Conservation (phyloP, 2,329 filamentous ascomycete species). For the Ceratocystis eucalypticola region DNA sequence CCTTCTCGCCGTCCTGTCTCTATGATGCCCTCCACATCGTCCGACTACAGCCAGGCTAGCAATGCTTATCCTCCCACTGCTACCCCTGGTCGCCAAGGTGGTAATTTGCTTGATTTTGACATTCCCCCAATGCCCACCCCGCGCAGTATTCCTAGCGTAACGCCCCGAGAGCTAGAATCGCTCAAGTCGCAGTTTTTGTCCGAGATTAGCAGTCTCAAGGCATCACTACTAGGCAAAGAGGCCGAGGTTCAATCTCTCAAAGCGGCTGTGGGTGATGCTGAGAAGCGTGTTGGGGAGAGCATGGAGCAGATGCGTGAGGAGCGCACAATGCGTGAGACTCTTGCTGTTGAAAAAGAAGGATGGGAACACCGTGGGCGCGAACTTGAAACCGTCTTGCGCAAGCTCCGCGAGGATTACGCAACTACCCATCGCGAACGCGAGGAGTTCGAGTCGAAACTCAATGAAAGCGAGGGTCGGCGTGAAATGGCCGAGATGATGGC, state of each 20-base stretch:
- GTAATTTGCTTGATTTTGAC: slow-evolving; percentile 62
- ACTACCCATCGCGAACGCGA: slow-evolving; percentile 69
- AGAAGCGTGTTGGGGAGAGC: slow-evolving; percentile 78
- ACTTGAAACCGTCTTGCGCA: slow-evolving; percentile 67
- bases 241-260: slow-evolving; percentile 82
- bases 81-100: slow-evolving; percentile 42
- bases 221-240: slow-evolving; percentile 81
- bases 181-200: slow-evolving; percentile 84
- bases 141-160: slow-evolving; percentile 78
- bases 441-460: slow-evolving; percentile 58
- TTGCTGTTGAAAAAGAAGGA: slow-evolving; percentile 60
- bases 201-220: slow-evolving; percentile 87
- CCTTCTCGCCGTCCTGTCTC: slow-evolving; percentile 26
- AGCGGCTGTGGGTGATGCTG: slow-evolving; percentile 74
- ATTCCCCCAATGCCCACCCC: slow-evolving; percentile 89
- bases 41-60: not conserved
- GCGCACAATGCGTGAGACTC: slow-evolving; percentile 52
- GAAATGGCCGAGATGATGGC: slow-evolving; percentile 64
- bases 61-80: slow-evolving; percentile 24
- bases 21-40: slow-evolving; percentile 13
- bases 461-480: slow-evolving; percentile 61
- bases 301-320: slow-evolving; percentile 75
- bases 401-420: slow-evolving; percentile 70
- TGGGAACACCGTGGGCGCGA: slow-evolving; percentile 80
- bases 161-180: slow-evolving; percentile 80